Evolutionary conservation across 106 monocot species (phyloP), one percentile per base, ranked within the genome.

Genomic region (Dendrobium nobile): DNA sequence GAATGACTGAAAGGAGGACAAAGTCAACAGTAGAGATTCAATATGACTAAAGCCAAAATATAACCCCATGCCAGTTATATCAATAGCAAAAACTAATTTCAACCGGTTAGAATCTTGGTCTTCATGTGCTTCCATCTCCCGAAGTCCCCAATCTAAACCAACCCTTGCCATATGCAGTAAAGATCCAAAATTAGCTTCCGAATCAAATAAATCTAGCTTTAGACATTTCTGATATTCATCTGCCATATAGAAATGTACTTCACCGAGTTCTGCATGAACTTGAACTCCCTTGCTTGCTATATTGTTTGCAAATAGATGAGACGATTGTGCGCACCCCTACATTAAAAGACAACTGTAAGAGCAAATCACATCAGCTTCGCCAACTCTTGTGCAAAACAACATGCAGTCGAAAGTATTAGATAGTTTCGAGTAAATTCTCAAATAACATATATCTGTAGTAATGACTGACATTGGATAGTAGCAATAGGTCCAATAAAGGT

Each of bases 291-390:
- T 89, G 68, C 84, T 84, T 75, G 85, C 89, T 59, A 88, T 90
- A 81, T 99, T 95, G 81, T 90, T 93, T 80, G 91, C 89, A 84
- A 88, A 88, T 43, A 95, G 78, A 81, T 99, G 95, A 77, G 90
- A 86, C 72, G 99, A 99, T 78, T 93, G 95, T 74, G 90, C 91
- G 68, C 87, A 91, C 2, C 82, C 95, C 99, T 99, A 89, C 77
- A 91, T 76, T 54, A 80, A 42, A 43, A 43, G 44, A 74, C 43
- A 74, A 44, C 42, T 4, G 7, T 74, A 19, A 74, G 16, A 7
- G 43, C 41, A 74, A 48, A 51, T 24, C 8, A 76, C 22, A 76
- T 22, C 47, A 48, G 28, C 20, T 19, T 43, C 44, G 4, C 11
- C 4, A 33, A 22, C 26, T 26, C 26, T 8, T 37, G 5, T 70